Evolutionary conservation across 73 alveolate genomes (phyloP).

Genomic region (Uronychia binucleata): DNA sequence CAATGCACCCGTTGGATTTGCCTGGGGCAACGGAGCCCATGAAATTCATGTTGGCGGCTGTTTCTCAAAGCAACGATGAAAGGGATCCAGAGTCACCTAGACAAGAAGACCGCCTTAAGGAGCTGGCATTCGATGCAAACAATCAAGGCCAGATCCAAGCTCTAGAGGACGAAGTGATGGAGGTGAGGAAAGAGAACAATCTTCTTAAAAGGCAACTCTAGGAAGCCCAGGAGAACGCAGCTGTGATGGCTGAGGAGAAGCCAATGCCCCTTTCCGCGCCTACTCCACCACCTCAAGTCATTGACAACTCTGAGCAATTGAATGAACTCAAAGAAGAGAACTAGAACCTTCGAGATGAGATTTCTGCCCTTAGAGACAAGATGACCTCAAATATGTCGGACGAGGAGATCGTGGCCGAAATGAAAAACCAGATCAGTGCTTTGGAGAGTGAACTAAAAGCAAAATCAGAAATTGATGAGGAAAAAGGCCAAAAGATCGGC

Average conservation of each 20-base stretch:
- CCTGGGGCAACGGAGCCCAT: not conserved
- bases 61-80: too few relatives aligned
- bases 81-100: too few relatives aligned
- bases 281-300: not conserved
- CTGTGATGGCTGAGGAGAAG: too few relatives aligned
- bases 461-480: not conserved
- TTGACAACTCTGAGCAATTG: not conserved
- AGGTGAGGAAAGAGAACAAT: not conserved
- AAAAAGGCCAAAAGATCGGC: not conserved
- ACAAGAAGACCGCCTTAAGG: too few relatives aligned
- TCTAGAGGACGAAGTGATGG: not conserved
- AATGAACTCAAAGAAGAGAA: slow-evolving; percentile 26
- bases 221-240: too few relatives aligned
- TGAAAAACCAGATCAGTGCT: not conserved
- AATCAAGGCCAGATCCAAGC: not conserved
- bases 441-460: not conserved
- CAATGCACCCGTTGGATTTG: not conserved
- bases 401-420: not conserved
- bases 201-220: not conserved
- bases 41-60: not conserved
- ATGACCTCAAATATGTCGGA: not conserved
- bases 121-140: too few relatives aligned
- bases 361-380: not conserved
- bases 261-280: too few relatives aligned
- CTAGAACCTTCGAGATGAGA: not conserved